Evolutionary conservation across 495 filamentous ascomycete genomes (phyloP).

Genomic region (Aspergillus wentii): DNA sequence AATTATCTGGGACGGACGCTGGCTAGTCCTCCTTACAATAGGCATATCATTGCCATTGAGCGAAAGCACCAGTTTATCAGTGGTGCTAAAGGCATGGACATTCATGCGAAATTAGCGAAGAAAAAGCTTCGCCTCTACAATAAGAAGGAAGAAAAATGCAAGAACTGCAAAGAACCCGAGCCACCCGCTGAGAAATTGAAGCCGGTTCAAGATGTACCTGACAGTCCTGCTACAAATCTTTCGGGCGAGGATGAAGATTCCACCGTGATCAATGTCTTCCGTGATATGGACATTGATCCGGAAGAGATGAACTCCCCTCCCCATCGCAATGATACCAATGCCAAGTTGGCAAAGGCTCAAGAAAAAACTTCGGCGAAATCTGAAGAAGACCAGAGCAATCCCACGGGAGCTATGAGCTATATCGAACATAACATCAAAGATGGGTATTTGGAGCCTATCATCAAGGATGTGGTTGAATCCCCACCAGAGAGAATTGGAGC

Average conservation of each 20-base stretch:
- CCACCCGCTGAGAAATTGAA: not conserved
- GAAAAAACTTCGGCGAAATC: conserved; percentile 6
- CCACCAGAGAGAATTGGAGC: too few species aligned
- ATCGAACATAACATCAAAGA: conserved; percentile 52
- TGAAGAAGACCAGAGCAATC: conserved; percentile 4
- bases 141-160: conserved; percentile 61
- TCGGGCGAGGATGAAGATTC: conserved; percentile 30
- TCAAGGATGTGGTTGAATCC: conserved; percentile 56
- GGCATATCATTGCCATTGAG: conserved; percentile 86
- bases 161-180: conserved; percentile 31
- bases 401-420: conserved; percentile 45
- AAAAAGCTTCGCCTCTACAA: conserved; percentile 58
- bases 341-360: conserved; percentile 27
- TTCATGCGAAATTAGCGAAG: conserved; percentile 65
- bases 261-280: conserved; percentile 31
- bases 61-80: conserved; percentile 78
- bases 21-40: conserved; percentile 78
- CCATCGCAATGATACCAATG: conserved; percentile 8
- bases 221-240: conserved; percentile 30
- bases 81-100: conserved; percentile 78
- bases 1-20: conserved; percentile 90
- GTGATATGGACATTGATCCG: conserved; percentile 31
- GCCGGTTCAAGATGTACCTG: conserved; percentile 8
- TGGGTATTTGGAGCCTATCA: conserved; percentile 75
- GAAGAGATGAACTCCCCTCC: conserved; percentile 22